Evolutionary conservation across 2,329 filamentous ascomycete genomes (phyloP).

Genomic region (Neocatenulostroma microsporum): DNA sequence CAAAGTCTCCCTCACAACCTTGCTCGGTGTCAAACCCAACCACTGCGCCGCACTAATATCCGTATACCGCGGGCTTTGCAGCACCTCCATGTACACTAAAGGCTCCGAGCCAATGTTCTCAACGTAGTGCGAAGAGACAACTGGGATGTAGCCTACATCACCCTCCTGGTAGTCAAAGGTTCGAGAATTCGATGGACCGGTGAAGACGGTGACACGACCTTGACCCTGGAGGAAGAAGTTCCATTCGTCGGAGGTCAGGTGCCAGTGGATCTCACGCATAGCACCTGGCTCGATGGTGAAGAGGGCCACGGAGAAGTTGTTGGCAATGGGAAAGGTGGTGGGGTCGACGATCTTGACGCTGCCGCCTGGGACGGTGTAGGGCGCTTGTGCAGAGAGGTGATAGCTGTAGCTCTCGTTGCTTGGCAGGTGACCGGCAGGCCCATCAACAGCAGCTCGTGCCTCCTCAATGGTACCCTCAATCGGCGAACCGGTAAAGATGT

Average conservation of each 20-base stretch:
- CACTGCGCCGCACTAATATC: conserved; percentile 53
- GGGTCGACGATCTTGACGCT: conserved; percentile 55
- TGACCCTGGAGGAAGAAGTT: conserved; percentile 52
- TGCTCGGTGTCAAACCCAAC: conserved; percentile 44
- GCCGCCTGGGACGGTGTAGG: conserved; percentile 48
- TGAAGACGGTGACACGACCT: conserved; percentile 50
- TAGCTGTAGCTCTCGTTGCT: conserved; percentile 30
- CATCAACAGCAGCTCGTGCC: conserved; percentile 35
- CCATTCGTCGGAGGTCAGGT: conserved; percentile 54
- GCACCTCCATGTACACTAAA: conserved; percentile 52
- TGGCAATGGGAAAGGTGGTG: conserved; percentile 49
- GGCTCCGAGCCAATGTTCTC: conserved; percentile 54
- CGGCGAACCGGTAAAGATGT: conserved; percentile 36
- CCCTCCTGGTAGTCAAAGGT: conserved; percentile 55
- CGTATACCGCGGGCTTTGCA: conserved; percentile 47
- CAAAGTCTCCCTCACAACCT: conserved; percentile 27
- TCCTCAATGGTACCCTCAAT: conserved; percentile 26
- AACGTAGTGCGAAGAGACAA: conserved; percentile 51
- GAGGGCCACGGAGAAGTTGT: conserved; percentile 48
- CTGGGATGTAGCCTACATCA: conserved; percentile 53
- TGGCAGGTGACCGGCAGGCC: conserved; percentile 18
- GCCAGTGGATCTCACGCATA: conserved; percentile 59
- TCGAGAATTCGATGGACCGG: conserved; percentile 39
- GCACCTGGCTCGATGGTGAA: conserved; percentile 54
- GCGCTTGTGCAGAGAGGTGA: conserved; percentile 41